Conservation (phyloP, 225 moss, liverwort and hornwort species). For the Antitrichia curtipendula region DNA sequence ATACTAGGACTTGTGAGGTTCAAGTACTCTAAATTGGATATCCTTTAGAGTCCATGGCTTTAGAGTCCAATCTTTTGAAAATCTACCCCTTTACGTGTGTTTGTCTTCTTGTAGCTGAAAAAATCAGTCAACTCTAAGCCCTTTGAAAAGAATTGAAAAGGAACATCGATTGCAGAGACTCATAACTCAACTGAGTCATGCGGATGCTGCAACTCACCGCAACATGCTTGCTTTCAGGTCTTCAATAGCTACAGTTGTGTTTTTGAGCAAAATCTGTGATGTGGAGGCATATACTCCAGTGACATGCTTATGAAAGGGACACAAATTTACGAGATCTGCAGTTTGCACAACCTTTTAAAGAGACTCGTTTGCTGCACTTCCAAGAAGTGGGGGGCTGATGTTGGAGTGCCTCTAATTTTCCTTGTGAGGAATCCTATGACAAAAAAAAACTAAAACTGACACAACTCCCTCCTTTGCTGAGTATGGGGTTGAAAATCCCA, state of each 20-base stretch:
- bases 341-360: too few species aligned
- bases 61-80: not conserved
- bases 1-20: too few species aligned
- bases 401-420: too few species aligned
- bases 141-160: not conserved
- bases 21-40: too few species aligned
- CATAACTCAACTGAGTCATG: too few species aligned
- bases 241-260: too few species aligned
- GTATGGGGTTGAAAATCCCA: not conserved
- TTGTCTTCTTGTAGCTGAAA: not conserved
- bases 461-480: not conserved
- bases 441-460: not conserved
- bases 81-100: too few species aligned
- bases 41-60: not conserved
- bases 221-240: not conserved
- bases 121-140: not conserved
- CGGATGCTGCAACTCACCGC: not conserved
- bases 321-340: too few species aligned
- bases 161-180: not conserved
- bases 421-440: not conserved
- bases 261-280: too few species aligned
- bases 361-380: not conserved
- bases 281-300: too few species aligned
- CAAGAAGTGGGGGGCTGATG: too few species aligned
- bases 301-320: too few species aligned